phyloP scores from a whole-genome alignment of 192 early-diverging fungal genomes.

The Bifiguratus adelaidae region DNA sequence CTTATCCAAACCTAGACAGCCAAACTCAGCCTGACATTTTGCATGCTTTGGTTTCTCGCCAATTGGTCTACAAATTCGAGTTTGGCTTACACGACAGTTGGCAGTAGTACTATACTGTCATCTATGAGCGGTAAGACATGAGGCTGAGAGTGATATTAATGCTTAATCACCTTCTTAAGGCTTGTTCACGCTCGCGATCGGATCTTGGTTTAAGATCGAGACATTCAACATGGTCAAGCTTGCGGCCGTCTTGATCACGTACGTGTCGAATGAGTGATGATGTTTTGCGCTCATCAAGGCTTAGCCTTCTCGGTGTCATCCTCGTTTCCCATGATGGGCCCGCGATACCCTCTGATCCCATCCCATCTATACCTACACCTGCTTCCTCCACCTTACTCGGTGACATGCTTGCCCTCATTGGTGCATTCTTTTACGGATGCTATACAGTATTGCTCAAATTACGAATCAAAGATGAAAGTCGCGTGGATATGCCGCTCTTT shows the following conservation, averaged over 20 bases:
- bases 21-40: slow-evolving; percentile 51
- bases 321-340: slow-evolving; percentile 39
- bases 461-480: slow-evolving; percentile 52
- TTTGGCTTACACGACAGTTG: slow-evolving; percentile 63
- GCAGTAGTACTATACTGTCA: slow-evolving; percentile 61
- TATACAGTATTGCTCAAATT: slow-evolving; percentile 67
- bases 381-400: slow-evolving; percentile 39
- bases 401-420: slow-evolving; percentile 54
- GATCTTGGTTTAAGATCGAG: slow-evolving; percentile 49
- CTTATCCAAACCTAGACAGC: too few species aligned
- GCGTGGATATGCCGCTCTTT: slow-evolving; percentile 62
- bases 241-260: slow-evolving; percentile 44
- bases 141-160: background rate
- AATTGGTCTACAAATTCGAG: slow-evolving; percentile 65
- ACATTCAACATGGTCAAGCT: slow-evolving; percentile 37
- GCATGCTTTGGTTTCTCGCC: slow-evolving; percentile 71
- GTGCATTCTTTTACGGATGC: slow-evolving; percentile 68
- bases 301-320: slow-evolving; percentile 51
- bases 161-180: slow-evolving; percentile 14
- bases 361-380: background rate
- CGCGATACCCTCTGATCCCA: background rate
- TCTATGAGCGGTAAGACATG: slow-evolving; percentile 49
- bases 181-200: slow-evolving; percentile 64
- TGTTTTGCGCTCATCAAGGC: background rate
- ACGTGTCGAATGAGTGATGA: background rate